phyloP scores from a whole-genome alignment of 176 grass and related monocot genomes.

The Elaeis guineensis region DNA sequence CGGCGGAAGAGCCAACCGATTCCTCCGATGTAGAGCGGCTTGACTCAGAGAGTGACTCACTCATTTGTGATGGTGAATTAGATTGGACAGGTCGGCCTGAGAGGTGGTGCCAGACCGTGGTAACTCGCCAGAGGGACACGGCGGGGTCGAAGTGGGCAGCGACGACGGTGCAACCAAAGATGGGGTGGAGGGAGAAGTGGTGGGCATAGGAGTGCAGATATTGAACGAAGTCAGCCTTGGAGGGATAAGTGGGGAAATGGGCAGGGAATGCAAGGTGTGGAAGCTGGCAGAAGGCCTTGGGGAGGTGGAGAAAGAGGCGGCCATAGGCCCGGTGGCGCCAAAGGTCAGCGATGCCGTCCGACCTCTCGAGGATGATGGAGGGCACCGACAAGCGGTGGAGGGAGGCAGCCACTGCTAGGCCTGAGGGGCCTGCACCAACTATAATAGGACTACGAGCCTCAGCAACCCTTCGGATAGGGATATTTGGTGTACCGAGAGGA shows the following conservation, averaged over 20 bases:
- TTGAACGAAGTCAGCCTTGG: slow-evolving; percentile 64
- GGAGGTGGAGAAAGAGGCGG: slow-evolving; percentile 84
- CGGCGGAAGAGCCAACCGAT: neutral
- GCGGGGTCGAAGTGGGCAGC: slow-evolving; percentile 34
- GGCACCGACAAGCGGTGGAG: slow-evolving; percentile 47
- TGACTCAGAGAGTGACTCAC: neutral
- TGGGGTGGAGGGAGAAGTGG: slow-evolving; percentile 57
- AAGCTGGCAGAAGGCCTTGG: slow-evolving; percentile 78
- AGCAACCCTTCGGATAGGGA: slow-evolving; percentile 8
- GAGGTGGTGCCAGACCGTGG: neutral
- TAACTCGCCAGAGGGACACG: slow-evolving; percentile 48
- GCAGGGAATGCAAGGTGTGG: slow-evolving; percentile 66
- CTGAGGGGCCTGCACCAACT: slow-evolving; percentile 81
- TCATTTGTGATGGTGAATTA: neutral
- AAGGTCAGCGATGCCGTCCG: slow-evolving; percentile 63
- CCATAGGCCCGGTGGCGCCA: slow-evolving; percentile 70
- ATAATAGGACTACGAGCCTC: slow-evolving; percentile 65
- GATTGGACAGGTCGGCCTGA: neutral
- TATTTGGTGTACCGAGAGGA: neutral
- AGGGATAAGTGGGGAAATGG: slow-evolving; percentile 65
- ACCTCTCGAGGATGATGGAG: slow-evolving; percentile 69
- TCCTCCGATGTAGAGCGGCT: neutral
- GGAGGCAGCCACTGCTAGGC: slow-evolving; percentile 74
- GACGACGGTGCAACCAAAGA: slow-evolving; percentile 52
- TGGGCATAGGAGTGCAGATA: slow-evolving; percentile 69